Evolutionary conservation across 306 rosid genomes (phyloP), one percentile per base, ranked within the genome.

Genomic region (Senna tora): DNA sequence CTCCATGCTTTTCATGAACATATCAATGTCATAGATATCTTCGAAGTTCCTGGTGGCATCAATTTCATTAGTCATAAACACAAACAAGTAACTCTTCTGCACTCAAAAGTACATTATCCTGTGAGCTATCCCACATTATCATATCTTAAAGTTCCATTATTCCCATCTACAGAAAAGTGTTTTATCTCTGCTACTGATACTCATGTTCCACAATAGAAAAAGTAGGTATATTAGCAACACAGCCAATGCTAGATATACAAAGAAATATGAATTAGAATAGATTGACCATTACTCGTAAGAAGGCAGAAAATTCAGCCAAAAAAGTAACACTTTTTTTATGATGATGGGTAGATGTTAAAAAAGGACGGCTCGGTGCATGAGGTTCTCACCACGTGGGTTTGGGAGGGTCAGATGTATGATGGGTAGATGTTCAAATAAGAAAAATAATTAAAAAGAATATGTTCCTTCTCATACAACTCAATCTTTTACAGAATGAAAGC

Each of bases 11-110:
- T 67, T 84, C 45, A 64, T 76, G 85, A 95, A 95, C 69, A 71
- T 83, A 28, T 86, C 89, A 3, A 80, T 81, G 69, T 91, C 93
- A 77, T 95, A 95, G 54, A 95, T 86, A 69, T 91, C 99, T 77
- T 80, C 96, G 68, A 95, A 91, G 74, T 78, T 88, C 96, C 99
- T 95, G 67, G 93, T 75, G 49, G 61, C 51, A 49, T 47, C 62
- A 69, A 51, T 52, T 62, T 46, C 65, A 53, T 72, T 64, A 65
- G 59, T 51, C 30, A 34, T 36, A 57, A 2, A 20, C 50, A 74
- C 54, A 61, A n/a, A 25, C 3, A 3, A 25, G 30, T 25, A 25
- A 65, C 67, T 13, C 69, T 41, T 32, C 13, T 43, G 19, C 19
- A 33, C 36, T 11, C 43, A 47, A 71, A 71, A 22, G 49, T 50